Conservation (phyloP, 179 eudicot species). For the Heliamphora pulchella region DNA sequence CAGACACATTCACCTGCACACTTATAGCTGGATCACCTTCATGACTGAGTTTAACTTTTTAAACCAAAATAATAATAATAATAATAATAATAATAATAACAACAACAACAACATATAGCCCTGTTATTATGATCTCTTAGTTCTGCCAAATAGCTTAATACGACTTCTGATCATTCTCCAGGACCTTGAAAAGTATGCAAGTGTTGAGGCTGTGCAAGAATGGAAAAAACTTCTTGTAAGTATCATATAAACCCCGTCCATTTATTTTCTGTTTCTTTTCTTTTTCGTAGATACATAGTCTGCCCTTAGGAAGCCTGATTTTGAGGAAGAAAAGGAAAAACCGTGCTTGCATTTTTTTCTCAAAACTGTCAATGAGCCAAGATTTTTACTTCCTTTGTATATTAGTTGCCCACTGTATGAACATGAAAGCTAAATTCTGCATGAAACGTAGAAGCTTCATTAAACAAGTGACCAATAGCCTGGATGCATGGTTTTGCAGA, state of each 20-base stretch:
- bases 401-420: background rate
- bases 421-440: background rate
- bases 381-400: background rate
- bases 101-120: too few species aligned
- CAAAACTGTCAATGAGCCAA: background rate
- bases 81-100: too few species aligned
- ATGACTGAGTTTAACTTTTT: background rate
- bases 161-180: constrained; percentile 19
- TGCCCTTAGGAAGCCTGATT: background rate
- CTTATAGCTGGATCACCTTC: background rate
- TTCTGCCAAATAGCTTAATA: constrained; percentile 1
- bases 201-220: constrained; percentile 68
- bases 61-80: background rate
- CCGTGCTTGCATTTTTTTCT: background rate
- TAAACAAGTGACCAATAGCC: background rate
- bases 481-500: background rate
- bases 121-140: constrained; percentile 1
- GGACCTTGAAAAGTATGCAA: constrained; percentile 85
- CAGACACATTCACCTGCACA: background rate
- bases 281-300: background rate
- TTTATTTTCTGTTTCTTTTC: background rate
- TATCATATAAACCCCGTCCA: constrained; percentile 15
- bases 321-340: background rate
- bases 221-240: constrained; percentile 94
- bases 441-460: background rate